Percentiles rank a stretch among this genome's conserved stretches.
Evolutionary conservation across 2,329 filamentous ascomycete species (phyloP).

Genomic region (Aureobasidium namibiae): DNA sequence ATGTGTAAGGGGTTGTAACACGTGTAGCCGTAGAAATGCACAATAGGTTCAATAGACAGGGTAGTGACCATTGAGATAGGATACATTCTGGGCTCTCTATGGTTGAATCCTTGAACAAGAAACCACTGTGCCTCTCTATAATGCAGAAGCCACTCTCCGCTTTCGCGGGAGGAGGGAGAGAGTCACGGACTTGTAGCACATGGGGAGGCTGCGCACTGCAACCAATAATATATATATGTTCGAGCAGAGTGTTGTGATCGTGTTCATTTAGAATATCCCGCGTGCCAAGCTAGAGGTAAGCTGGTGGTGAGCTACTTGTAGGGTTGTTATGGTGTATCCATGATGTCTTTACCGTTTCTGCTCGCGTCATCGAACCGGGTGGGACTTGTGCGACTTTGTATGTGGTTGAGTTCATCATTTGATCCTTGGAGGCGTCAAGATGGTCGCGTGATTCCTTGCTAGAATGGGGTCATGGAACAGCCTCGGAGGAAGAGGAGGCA

Average conservation of each 20-base stretch:
- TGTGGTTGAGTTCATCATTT: background rate
- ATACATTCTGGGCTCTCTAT: too few relatives aligned
- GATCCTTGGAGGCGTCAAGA: background rate
- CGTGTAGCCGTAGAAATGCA: too few relatives aligned
- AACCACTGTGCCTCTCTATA: too few relatives aligned
- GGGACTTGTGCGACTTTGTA: background rate
- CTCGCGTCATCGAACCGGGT: slow-evolving; percentile 3
- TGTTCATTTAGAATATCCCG: background rate
- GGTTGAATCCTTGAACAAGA: too few relatives aligned
- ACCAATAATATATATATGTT: background rate
- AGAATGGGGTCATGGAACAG: background rate
- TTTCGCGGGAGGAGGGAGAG: too few relatives aligned
- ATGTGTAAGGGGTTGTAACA: too few relatives aligned
- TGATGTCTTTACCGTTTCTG: background rate
- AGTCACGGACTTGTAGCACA: too few relatives aligned
- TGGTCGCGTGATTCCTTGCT: background rate
- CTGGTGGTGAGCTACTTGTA: background rate
- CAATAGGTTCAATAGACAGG: too few relatives aligned
- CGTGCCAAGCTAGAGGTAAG: background rate
- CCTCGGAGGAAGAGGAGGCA: background rate
- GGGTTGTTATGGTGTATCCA: background rate
- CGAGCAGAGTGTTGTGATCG: background rate
- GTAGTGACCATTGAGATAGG: too few relatives aligned
- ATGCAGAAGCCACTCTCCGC: too few relatives aligned
- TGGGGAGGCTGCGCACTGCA: too few relatives aligned